phyloP scores from a whole-genome alignment of 208 protist species.

The Trypanosomatidae sp. region DNA sequence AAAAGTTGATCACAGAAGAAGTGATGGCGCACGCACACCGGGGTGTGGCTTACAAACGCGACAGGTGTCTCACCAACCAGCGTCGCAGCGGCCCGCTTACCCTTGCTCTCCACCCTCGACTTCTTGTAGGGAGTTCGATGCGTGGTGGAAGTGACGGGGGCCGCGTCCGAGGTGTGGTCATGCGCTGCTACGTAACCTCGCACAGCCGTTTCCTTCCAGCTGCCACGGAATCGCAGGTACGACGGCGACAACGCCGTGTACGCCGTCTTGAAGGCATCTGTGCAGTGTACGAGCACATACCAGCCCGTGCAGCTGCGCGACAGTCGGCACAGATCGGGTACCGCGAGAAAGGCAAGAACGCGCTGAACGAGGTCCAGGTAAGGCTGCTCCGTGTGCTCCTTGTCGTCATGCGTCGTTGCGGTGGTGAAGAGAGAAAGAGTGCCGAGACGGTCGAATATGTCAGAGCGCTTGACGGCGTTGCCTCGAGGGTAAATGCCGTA shows the following conservation, averaged over 20 bases:
- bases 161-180: background rate
- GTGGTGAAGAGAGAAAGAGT: conserved; percentile 59
- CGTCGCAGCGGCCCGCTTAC: background rate
- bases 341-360: conserved; percentile 64
- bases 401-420: conserved; percentile 44
- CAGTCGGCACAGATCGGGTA: conserved; percentile 67
- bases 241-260: conserved; percentile 56
- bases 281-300: conserved; percentile 83
- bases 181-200: conserved; percentile 38
- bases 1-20: conserved; percentile 88
- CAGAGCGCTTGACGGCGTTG: conserved; percentile 48
- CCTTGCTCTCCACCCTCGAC: conserved; percentile 1
- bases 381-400: conserved; percentile 64
- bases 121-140: background rate
- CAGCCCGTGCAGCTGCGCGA: conserved; percentile 76
- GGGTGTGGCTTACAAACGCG: conserved; percentile 29
- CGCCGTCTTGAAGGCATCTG: conserved; percentile 79
- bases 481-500: conserved; percentile 83
- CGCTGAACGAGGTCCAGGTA: conserved; percentile 72
- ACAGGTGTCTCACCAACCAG: background rate
- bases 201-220: conserved; percentile 81
- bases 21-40: conserved; percentile 50
- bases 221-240: conserved; percentile 56
- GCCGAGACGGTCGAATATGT: conserved; percentile 65
- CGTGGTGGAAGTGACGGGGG: background rate